Base-by-base conservation (phyloP, 805 yeast species). In the Lipomyces yamadae region DNA sequence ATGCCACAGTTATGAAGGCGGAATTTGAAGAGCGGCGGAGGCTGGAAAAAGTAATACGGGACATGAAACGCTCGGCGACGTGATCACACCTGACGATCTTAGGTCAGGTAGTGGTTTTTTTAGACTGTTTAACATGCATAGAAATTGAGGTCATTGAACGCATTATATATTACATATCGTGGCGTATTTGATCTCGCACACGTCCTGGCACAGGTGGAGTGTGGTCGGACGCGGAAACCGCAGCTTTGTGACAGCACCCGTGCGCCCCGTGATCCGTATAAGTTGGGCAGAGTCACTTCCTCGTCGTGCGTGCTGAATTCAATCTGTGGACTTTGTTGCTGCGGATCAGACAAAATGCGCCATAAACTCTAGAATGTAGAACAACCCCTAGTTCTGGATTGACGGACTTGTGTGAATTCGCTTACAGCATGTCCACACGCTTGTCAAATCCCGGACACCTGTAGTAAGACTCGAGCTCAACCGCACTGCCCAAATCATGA, bases 21-120 rank as follows among this genome's bases (percentile, higher is more conserved):
- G 70, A 68, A 68, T 63, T 18, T 30, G 71, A 68, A 42, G 71
- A 68, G 62, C 57, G 71, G 39, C 62, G 67, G 48, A 58, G 71
- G 57, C 50, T 68, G 56, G 70, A 68, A 60, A 61, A 62, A 56
- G 64, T 66, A 1, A 58, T 68, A 34, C 61, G 69, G 13, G 70
- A 68, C 24, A 37, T 68, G 62, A 68, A 67, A 39, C 68, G 69
- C 39, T 37, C 57, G 48, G 24, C 45, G 61, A 45, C 8, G n/a
- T 58, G 61, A 58, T n/a, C 3, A 42, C n/a, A 24, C 8, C 18
- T 42, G 24, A 18, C 18, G 2, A 42, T 2, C 10, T 15, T n/a
- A n/a, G 1, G 48, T 42, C n/a, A 7, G 48, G n/a, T 6, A 42
- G 10, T 6, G 24, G 18, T 15, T n/a, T 42, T 13, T 42, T 42